These are phyloP conservation scores for Globisporangium takayamanum DNA, from an alignment of 352 stramenopile genomes.

Conservation along the genomic window DNA sequence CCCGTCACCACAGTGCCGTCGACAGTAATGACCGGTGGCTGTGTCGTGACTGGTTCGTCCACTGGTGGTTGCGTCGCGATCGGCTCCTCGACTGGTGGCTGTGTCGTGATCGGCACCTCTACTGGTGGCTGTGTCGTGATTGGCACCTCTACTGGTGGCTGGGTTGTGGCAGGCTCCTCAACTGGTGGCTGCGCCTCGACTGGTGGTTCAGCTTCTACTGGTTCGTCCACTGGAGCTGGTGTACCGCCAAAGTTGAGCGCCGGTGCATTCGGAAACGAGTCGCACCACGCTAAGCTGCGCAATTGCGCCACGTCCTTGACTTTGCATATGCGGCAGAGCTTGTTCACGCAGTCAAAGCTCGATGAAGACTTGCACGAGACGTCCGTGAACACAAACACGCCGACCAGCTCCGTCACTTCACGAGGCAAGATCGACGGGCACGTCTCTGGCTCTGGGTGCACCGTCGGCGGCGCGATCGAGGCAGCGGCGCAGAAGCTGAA, in stretches of 20 bases:
- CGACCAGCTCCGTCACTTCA: not conserved
- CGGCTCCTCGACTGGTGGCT: too few relatives aligned
- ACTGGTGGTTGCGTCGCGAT: not conserved
- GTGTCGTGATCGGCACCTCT: too few relatives aligned
- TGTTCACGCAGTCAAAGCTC: conserved; percentile 7
- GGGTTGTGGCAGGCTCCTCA: too few relatives aligned
- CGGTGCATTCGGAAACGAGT: not conserved
- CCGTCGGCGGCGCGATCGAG: not conserved
- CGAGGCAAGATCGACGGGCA: not conserved
- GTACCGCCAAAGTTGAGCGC: not conserved
- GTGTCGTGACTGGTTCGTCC: too few relatives aligned
- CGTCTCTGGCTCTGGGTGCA: not conserved
- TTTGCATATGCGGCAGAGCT: conserved; percentile 3
- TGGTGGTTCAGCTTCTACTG: not conserved
- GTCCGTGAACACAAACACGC: conserved; percentile 7
- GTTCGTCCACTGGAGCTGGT: not conserved
- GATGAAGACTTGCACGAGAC: conserved; percentile 1
- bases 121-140: not conserved
- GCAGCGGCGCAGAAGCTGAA: not conserved
- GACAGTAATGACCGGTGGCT: not conserved
- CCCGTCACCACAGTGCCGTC: not conserved
- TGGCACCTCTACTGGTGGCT: too few relatives aligned
- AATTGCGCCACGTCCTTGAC: conserved; percentile 5
- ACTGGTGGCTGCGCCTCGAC: not conserved
- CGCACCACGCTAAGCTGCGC: conserved; percentile 1